These are phyloP conservation scores for Tothia fuscella DNA, from an alignment of 2,329 filamentous ascomycete genomes.

Conservation along the genomic window DNA sequence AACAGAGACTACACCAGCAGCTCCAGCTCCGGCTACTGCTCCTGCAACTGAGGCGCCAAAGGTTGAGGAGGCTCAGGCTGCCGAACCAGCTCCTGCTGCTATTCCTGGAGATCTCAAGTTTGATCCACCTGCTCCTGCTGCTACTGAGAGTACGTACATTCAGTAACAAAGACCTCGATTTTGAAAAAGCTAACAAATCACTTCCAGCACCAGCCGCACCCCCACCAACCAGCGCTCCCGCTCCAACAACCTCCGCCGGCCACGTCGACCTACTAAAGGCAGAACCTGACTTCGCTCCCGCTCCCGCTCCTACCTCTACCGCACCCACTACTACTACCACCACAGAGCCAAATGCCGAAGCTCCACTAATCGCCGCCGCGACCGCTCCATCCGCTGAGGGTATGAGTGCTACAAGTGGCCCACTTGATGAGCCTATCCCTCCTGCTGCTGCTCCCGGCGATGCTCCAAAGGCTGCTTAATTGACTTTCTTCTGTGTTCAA, in stretches of 20 bases:
- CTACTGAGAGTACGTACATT: constrained; percentile 3
- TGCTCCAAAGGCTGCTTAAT: too few relatives aligned
- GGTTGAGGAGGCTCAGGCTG: constrained; percentile 3
- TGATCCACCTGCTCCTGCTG: background rate
- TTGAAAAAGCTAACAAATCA: too few relatives aligned
- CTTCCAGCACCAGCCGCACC: constrained; percentile 1
- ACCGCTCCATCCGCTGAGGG: background rate
- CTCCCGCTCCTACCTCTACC: constrained; percentile 1
- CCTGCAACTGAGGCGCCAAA: background rate
- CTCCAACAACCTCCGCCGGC: background rate
- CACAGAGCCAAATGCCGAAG: background rate
- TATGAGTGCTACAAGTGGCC: constrained; percentile 5
- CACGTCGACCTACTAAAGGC: background rate
- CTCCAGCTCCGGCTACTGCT: constrained; percentile 1
- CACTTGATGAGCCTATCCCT: constrained; percentile 1
- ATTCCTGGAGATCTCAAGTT: background rate
- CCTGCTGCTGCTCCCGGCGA: too few relatives aligned
- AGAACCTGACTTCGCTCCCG: background rate
- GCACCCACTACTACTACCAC: background rate
- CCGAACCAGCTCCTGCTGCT: background rate
- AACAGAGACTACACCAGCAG: constrained; percentile 3
- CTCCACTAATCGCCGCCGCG: constrained; percentile 1
- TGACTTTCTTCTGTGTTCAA: too few relatives aligned
- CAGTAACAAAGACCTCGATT: background rate
- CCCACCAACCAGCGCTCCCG: background rate